These are phyloP conservation scores for Pichia heedii DNA, from an alignment of 805 yeast genomes.

Conservation along the genomic window DNA sequence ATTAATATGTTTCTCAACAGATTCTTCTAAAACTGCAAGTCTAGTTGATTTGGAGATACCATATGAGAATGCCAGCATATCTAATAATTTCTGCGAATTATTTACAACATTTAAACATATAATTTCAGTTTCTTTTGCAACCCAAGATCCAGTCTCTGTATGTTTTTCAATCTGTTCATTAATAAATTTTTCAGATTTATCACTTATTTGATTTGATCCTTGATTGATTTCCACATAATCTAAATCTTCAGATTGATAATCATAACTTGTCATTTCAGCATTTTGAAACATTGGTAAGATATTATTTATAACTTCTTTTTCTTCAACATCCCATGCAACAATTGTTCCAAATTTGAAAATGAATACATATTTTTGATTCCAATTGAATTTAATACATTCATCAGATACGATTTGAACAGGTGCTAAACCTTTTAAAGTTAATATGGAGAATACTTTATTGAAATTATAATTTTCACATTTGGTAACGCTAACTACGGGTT, in stretches of 20 bases:
- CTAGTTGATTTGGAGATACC: slow-evolving; percentile 84
- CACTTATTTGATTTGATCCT: neutral
- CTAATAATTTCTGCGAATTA: slow-evolving; percentile 45
- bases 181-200: neutral
- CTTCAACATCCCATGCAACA: slow-evolving; percentile 76
- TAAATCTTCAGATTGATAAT: slow-evolving; percentile 75
- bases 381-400: slow-evolving; percentile 54
- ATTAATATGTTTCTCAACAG: slow-evolving; percentile 59
- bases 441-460: slow-evolving; percentile 31
- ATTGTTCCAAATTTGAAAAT: slow-evolving; percentile 70
- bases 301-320: slow-evolving; percentile 36
- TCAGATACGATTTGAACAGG: slow-evolving; percentile 31
- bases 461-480: slow-evolving; percentile 67
- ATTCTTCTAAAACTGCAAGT: slow-evolving; percentile 66
- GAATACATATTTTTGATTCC: slow-evolving; percentile 33
- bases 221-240: slow-evolving; percentile 43
- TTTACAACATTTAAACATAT: slow-evolving; percentile 49
- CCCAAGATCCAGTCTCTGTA: slow-evolving; percentile 21
- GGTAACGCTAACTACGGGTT: slow-evolving; percentile 59
- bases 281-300: slow-evolving; percentile 44
- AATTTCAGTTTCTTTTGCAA: slow-evolving; percentile 46
- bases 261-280: slow-evolving; percentile 41
- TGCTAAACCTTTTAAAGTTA: slow-evolving; percentile 29
- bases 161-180: neutral
- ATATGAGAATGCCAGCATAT: slow-evolving; percentile 81